Evolutionary conservation across 1,284 basidiomycete genomes (phyloP), one percentile per base, ranked within the genome.

Genomic region (Moesziomyces sp.): DNA sequence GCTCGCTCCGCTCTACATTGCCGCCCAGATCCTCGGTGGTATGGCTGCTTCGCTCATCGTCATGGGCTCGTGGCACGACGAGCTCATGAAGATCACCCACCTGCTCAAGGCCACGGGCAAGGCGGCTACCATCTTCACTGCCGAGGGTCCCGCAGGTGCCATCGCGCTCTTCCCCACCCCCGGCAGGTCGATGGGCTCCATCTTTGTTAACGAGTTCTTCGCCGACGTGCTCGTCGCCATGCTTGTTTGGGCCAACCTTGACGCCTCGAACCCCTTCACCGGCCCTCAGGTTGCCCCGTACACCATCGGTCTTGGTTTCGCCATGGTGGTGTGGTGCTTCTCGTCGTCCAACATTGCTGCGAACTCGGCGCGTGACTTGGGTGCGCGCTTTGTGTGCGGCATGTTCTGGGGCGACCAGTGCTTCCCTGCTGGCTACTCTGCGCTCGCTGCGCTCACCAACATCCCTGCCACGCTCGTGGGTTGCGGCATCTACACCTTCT

Each of bases 121-220:
- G 56, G 35, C 45, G 19, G 73, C 74, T 2, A 19, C 11, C 14
- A 69, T 79, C 51, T 79, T 76, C 67, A 59, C 63, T 7, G 64
- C 76, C n/a, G 58, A 60, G 21, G 77, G 77, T 2, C 77, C 77
- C 6, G 77, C 76, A 0, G 77, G 77, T 35, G 68, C 61, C 24
- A 72, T 79, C 38, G 77, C 77, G 4, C 63, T 79, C 4, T 79
- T 78, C 76, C 68, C 75, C 11, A 73, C 73, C 11, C 45, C 69
- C 0, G 77, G 77, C n/a, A 52, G 77, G 16, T 58, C 58, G 14
- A 7, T 71, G 10, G 73, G 76, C 19, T 52, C 58, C 23, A 73
- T 77, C 53, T 78, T 79, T 58, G 58, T 66, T 53, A 79, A 72
- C 60, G 77, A 79, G 47, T 78, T 79, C 60, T 65, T 79, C 52